Percentiles rank a stretch among this genome's conserved stretches.
phyloP scores from a whole-genome alignment of 2,329 filamentous ascomycete genomes.

The Pseudophaeomoniella oleicola region DNA sequence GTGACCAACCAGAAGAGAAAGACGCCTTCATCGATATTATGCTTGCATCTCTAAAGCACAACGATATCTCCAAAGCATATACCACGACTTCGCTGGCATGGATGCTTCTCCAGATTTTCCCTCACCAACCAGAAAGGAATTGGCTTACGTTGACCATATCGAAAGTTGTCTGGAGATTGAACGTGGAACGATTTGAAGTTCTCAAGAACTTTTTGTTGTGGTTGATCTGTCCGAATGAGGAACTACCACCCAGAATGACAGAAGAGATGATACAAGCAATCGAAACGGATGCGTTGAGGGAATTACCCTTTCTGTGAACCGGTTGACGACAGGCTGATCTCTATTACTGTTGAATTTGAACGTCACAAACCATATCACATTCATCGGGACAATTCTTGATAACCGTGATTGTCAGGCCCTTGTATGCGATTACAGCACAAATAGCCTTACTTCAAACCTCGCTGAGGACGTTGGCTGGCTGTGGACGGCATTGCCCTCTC shows the following conservation, averaged over 20 bases:
- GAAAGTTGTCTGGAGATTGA: background rate
- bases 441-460: no score
- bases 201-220: background rate
- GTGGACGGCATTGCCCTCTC: no score
- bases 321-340: no score
- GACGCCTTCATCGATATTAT: background rate
- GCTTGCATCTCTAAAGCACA: background rate
- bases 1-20: background rate
- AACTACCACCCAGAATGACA: background rate
- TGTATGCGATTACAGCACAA: no score
- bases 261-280: background rate
- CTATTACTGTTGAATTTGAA: no score
- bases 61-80: background rate
- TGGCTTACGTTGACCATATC: background rate
- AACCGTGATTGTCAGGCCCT: no score
- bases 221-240: background rate
- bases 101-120: background rate
- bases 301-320: no score
- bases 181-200: background rate
- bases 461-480: no score
- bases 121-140: background rate
- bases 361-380: no score
- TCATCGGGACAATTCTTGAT: no score
- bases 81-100: background rate
- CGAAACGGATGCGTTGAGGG: background rate